Percentiles rank a stretch among this genome's conserved stretches.
Conservation (phyloP, 306 rosid species). For the Arachis hypogaea region DNA sequence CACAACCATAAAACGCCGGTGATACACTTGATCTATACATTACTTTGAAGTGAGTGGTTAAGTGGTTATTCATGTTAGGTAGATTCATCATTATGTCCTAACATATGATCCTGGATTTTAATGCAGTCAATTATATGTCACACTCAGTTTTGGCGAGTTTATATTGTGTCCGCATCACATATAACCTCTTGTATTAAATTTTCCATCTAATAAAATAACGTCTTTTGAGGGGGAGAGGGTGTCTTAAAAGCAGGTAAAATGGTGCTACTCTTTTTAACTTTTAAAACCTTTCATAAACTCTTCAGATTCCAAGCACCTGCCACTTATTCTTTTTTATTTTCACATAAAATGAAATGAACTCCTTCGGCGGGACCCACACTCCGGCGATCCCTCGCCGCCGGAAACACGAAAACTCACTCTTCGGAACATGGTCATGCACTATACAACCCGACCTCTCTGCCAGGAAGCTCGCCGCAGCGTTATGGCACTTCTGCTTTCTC, state of each 20-base stretch:
- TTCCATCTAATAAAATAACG: not conserved
- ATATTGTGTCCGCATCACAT: not conserved
- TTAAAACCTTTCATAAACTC: too few relatives aligned
- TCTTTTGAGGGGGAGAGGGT: too few relatives aligned
- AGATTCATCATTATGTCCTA: too few relatives aligned
- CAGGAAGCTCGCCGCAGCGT: constrained; percentile 65
- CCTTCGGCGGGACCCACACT: constrained; percentile 15
- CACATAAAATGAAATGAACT: constrained; percentile 40
- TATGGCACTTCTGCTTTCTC: constrained; percentile 51
- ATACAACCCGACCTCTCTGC: constrained; percentile 40
- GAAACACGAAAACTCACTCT: not conserved
- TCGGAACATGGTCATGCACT: not conserved
- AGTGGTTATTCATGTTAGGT: too few relatives aligned
- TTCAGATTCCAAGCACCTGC: not conserved
- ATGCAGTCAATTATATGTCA: not conserved
- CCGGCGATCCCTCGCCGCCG: constrained; percentile 33
- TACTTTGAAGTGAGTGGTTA: too few relatives aligned
- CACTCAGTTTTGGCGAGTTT: not conserved
- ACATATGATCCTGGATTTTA: too few relatives aligned
- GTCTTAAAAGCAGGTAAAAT: too few relatives aligned
- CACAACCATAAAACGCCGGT: too few relatives aligned
- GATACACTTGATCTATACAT: too few relatives aligned
- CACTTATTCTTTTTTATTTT: not conserved
- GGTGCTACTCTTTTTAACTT: too few relatives aligned
- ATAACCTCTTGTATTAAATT: not conserved